Base-by-base conservation (phyloP, 768 basidiomycete species). In the Boletellus ananas region DNA sequence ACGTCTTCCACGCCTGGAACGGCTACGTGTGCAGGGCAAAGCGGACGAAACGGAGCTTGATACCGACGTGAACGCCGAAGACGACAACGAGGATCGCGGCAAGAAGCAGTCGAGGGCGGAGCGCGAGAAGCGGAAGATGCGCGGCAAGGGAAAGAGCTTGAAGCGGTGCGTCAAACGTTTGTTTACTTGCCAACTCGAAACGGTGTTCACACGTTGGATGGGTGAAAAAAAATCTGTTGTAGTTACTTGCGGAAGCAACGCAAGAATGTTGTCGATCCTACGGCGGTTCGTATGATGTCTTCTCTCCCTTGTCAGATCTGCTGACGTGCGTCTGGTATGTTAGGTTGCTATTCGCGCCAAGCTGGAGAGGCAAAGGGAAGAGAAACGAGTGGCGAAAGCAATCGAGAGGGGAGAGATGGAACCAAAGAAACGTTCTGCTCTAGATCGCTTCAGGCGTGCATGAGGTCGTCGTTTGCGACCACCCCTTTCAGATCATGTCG, bases 241-340 rank as follows among this genome's bases (percentile, higher is more conserved):
- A 81, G 79, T 40, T 88, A 83, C 66, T 67, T 96, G 54, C 79
- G 90, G 60, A 96, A 94, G 74, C 89, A 95, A 69, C 82, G 91
- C 65, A 93, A 94, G 75, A 96, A 97, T 61, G 90, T 97, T 42
- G 81, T 97, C 54, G 94, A 97, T 65, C 90, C 91, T 20, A 76
- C 79, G 20, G 76, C 79, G 20, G 87, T 90, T 48, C 47, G 79
- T 72, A 13, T 25, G 9, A 14, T 35, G 9, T 3, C n/a, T 18
- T 2, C 21, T 6, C 7, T 12, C 14, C 23, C 25, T 29, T 25
- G 6, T 14, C 58, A 3, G 10, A 37, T 21, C 14, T 1, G 42
- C 1, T 29, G 29, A 45, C 3, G 0, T 20, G 18, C 35, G 16
- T 36, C 33, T 45, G 39, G 11, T 9, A 6, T 23, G 45, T 4